A percentile compares a stretch with the other conserved stretches of the same genome.
phyloP scores from a whole-genome alignment of 345 rosid species.

The Salix brachista region DNA sequence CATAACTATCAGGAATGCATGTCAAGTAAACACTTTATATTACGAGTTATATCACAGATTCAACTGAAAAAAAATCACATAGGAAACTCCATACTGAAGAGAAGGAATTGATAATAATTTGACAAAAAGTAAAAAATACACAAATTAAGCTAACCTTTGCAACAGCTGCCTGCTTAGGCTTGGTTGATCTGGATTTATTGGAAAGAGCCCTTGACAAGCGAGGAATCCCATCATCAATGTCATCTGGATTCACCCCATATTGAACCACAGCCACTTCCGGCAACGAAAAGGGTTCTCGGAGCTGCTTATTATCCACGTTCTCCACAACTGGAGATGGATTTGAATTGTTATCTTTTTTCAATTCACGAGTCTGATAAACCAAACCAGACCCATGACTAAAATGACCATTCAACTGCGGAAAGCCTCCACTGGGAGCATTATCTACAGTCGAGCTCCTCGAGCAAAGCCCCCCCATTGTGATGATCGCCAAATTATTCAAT shows the following conservation, averaged over 20 bases:
- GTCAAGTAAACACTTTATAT: not conserved
- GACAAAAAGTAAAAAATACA: not conserved
- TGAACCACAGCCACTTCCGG: slow-evolving; percentile 37
- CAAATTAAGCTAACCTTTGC: slow-evolving; percentile 53
- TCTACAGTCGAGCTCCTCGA: slow-evolving; percentile 91
- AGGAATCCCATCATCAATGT: slow-evolving; percentile 69
- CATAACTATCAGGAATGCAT: not conserved
- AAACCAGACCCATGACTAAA: slow-evolving; percentile 35
- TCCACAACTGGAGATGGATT: slow-evolving; percentile 43
- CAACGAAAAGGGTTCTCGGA: slow-evolving; percentile 51
- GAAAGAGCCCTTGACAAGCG: slow-evolving; percentile 59
- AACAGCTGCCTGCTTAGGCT: slow-evolving; percentile 76
- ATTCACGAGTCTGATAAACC: slow-evolving; percentile 45
- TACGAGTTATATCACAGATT: not conserved
- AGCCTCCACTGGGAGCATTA: slow-evolving; percentile 88
- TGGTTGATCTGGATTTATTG: slow-evolving; percentile 66
- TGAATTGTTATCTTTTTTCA: slow-evolving; percentile 36
- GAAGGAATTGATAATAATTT: not conserved
- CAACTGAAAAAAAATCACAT: not conserved
- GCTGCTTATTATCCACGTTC: slow-evolving; percentile 39
- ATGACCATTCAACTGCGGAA: slow-evolving; percentile 58
- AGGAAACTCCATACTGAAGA: slow-evolving; percentile 5
- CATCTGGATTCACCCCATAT: slow-evolving; percentile 39
- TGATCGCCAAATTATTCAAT: slow-evolving; percentile 23
- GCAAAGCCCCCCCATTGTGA: slow-evolving; percentile 93